Evolutionary conservation across 2,329 filamentous ascomycete genomes (phyloP).

Genomic region (Clarireedia sp.): DNA sequence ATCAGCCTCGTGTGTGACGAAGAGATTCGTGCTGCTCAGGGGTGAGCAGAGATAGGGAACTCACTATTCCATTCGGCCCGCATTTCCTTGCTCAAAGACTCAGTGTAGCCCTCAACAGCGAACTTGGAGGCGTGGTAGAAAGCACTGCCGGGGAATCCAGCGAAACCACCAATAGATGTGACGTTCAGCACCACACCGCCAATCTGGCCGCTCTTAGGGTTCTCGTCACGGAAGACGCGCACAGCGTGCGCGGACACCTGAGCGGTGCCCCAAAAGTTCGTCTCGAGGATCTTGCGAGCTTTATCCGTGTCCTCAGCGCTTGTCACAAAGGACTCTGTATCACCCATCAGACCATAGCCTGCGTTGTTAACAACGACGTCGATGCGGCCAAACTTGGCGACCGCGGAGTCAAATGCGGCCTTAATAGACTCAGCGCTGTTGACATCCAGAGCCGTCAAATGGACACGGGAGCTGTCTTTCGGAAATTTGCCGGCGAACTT

Average conservation of each 20-base stretch:
- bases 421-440: too few species aligned
- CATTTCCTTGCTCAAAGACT: conserved; percentile 29
- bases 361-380: conserved; percentile 56
- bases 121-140: conserved; percentile 26
- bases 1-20: background rate
- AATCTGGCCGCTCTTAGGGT: background rate
- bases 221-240: background rate
- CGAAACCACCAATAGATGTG: conserved; percentile 1
- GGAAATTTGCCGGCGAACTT: too few species aligned
- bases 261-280: conserved; percentile 4
- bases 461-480: too few species aligned
- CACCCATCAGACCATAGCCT: conserved; percentile 45
- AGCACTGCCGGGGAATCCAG: background rate
- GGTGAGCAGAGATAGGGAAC: conserved; percentile 12
- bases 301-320: conserved; percentile 30
- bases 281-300: conserved; percentile 18
- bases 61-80: conserved; percentile 32
- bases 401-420: too few species aligned
- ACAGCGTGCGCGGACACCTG: conserved; percentile 6
- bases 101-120: conserved; percentile 33
- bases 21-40: too few species aligned
- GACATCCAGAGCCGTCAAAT: too few species aligned
- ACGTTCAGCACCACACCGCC: conserved; percentile 4
- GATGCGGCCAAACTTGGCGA: too few species aligned
- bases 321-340: conserved; percentile 46